Base-by-base conservation (phyloP, 2,329 filamentous ascomycete genomes). In the Apiospora koreana region DNA sequence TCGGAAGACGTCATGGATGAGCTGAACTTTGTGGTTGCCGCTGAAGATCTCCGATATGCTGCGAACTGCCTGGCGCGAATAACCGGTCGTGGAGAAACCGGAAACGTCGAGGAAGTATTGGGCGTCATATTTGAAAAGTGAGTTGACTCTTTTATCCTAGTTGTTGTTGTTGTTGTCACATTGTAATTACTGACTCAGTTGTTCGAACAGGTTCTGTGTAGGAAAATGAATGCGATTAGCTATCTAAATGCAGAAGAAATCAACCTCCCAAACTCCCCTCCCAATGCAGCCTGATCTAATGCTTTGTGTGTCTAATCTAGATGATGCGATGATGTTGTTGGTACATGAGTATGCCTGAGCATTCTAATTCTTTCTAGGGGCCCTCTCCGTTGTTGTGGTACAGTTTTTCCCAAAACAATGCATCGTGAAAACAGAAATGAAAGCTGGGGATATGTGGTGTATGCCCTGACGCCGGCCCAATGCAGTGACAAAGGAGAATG, bases 91-190 rank as follows among this genome's bases (percentile, higher is more conserved):
- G 95, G 94, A 0, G 93, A 94, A 76, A 89, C 88, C 50, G 93
- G 94, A 2, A 95, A 98, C 80, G 94, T 98, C 21, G 95, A 99
- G 79, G 96, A 98, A 78, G 94, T 99, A 9, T 83, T 99, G 62
- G 96, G 96, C 0, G 95, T 99, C 28, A 95, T 99, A 4, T 99
- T 99, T 83, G 95, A 98, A 81, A 98, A 97, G 93, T 97, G 83
- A 86, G 89, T 88, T 45, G n/a, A n/a, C n/a, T n/a, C n/a, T n/a
- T n/a, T n/a, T n/a, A n/a, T n/a, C n/a, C n/a, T n/a, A n/a, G n/a
- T n/a, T n/a, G n/a, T 16, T 12, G 4, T 43, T 16, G 25, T 16
- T 42, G 14, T 48, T 23, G 54, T 18, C 54, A 38, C 10, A 38
- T 38, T 18, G 31, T 8, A 62, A 62, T 62, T 12, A 38, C 69